A percentile compares a stretch with the other conserved stretches of the same genome.
Conservation (phyloP, 2,329 filamentous ascomycete species). For the Colletotrichum sp. region DNA sequence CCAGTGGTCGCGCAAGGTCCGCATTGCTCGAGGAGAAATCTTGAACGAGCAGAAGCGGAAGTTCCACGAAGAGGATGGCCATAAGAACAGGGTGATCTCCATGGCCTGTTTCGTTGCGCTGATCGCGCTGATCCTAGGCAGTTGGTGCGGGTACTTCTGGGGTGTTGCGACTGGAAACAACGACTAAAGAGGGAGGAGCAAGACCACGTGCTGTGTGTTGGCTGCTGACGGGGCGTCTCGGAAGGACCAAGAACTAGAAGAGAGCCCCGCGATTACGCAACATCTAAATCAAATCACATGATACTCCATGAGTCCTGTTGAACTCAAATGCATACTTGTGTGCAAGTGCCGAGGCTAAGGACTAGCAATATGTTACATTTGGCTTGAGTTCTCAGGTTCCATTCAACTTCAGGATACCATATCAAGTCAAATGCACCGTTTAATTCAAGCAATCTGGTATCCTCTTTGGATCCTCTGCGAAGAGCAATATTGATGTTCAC, state of each 20-base stretch:
- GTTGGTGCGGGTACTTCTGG: conserved; percentile 65
- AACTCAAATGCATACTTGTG: background rate
- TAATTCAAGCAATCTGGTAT: accelerated
- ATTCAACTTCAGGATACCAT: background rate
- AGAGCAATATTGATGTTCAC: background rate
- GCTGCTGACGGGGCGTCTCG: background rate
- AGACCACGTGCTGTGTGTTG: background rate
- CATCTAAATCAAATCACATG: background rate
- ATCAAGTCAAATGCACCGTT: background rate
- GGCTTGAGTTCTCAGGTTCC: background rate
- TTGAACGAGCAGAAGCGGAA: conserved; percentile 37
- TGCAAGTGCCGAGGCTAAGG: background rate
- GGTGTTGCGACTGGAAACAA: conserved; percentile 60
- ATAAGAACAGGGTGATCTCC: conserved; percentile 45
- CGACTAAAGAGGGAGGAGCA: background rate
- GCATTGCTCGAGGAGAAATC: conserved; percentile 47
- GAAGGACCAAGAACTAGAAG: background rate
- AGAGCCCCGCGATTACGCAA: background rate
- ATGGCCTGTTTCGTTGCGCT: conserved; percentile 47
- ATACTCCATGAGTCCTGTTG: background rate
- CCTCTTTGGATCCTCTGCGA: accelerated
- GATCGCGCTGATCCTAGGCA: conserved; percentile 52
- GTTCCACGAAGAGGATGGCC: conserved; percentile 36
- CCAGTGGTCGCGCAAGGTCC: conserved; percentile 63
- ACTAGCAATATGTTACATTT: background rate